Evolutionary conservation across 2,329 filamentous ascomycete species (phyloP), one percentile per base, ranked within the genome.

Genomic region (Grosmannia penicillata): DNA sequence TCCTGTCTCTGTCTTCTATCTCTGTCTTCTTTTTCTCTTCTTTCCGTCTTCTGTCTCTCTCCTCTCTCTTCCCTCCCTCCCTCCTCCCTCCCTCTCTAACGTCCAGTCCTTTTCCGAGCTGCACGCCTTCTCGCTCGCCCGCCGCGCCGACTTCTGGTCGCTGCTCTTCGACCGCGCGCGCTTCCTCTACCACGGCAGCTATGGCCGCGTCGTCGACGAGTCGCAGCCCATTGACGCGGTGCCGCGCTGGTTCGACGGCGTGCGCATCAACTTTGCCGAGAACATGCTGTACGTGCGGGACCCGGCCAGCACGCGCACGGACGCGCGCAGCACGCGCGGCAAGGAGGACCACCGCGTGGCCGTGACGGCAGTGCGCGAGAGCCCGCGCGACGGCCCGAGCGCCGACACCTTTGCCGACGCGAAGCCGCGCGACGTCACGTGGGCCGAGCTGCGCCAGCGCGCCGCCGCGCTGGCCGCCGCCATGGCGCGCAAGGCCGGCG

Each of bases 201-300:
- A 72, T 50, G 58, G 56, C 0, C 56, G 51, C 9, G 73, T 80
- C 2, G 76, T 91, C 4, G 82, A 93, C 51, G 77, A 83, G 49
- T 63, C 61, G 1, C 65, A 70, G 2, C 72, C 76, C 2, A 83
- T 93, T 54, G 77, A 84, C 43, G 62, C 65, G 14, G 66, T 89
- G 6, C 84, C 84, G 0, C 59, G 64, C 29, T 93, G 84, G 84
- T 93, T 91, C 54, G 60, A 73, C 1, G 84, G 84, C 23, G 66
- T 86, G 1, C 59, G 63, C 6, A 56, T 91, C 48, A 93, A 86
- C 51, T 89, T 78, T 52, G 78, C 82, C 6, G 83, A 93, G 59
- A 93, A 91, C 52, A 57, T 85, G 21, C 71, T 93, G 21, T 87
- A 72, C 60, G 68, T 68, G 1, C 60, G 61, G 13, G 53, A 54